Conservation (phyloP, 495 filamentous ascomycete species). For the Trypethelium eluteriae region DNA sequence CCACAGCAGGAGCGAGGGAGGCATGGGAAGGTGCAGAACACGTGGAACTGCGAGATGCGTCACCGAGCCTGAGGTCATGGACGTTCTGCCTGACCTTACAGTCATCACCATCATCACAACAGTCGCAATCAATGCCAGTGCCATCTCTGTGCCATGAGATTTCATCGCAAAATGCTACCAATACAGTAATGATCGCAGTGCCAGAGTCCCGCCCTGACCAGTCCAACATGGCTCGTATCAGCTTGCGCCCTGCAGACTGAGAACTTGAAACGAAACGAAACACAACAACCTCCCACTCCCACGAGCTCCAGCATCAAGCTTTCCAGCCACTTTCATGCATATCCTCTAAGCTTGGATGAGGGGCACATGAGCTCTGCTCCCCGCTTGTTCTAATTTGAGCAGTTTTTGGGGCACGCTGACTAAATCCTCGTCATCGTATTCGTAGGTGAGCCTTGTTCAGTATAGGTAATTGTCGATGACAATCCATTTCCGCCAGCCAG, state of each 20-base stretch:
- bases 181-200: background rate
- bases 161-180: background rate
- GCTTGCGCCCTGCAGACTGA: background rate
- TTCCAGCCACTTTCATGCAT: background rate
- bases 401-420: background rate
- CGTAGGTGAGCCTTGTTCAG: background rate
- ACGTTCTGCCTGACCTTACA: background rate
- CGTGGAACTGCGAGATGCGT: background rate
- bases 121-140: background rate
- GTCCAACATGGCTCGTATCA: slow-evolving; percentile 1
- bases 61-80: background rate
- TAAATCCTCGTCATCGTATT: background rate
- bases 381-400: background rate
- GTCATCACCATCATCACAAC: background rate
- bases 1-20: background rate
- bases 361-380: background rate
- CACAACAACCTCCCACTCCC: background rate
- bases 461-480: background rate
- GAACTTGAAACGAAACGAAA: background rate
- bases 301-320: background rate
- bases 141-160: background rate
- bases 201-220: slow-evolving; percentile 7
- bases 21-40: background rate
- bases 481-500: background rate
- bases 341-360: background rate